Evolutionary conservation across 2,329 filamentous ascomycete species (phyloP).

Genomic region (Ophiostoma sp.): DNA sequence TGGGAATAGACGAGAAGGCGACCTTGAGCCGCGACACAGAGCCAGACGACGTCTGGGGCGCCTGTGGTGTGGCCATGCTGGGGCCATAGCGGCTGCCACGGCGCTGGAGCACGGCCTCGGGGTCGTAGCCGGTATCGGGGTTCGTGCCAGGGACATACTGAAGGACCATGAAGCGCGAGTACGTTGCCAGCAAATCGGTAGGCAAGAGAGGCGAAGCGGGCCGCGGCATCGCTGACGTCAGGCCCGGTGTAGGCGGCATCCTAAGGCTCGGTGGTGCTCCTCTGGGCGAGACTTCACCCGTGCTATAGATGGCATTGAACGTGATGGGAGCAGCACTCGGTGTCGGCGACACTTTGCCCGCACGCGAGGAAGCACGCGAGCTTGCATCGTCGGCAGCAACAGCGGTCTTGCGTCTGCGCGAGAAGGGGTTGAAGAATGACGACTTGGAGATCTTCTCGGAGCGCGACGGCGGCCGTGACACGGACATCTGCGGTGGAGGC

Average conservation of each 20-base stretch:
- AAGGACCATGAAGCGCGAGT: conserved; percentile 32
- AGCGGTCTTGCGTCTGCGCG: conserved; percentile 14
- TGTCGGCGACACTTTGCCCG: background rate
- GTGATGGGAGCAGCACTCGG: background rate
- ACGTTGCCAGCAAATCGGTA: conserved; percentile 23
- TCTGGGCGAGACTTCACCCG: background rate
- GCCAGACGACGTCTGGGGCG: conserved; percentile 21
- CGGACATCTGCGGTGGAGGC: background rate
- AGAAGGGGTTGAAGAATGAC: conserved; percentile 25
- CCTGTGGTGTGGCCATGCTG: conserved; percentile 22
- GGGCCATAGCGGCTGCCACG: background rate
- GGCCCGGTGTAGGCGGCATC: background rate
- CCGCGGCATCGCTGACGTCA: background rate
- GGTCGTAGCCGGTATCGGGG: background rate
- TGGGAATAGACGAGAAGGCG: conserved; percentile 36
- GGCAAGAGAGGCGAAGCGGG: background rate
- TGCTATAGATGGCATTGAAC: background rate
- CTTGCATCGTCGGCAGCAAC: background rate
- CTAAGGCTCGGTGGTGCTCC: background rate
- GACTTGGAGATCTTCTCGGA: conserved; percentile 4
- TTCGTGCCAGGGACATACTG: conserved; percentile 27
- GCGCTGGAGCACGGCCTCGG: background rate
- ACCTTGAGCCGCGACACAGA: conserved; percentile 35
- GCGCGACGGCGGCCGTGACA: background rate
- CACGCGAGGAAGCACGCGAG: background rate